A percentile compares a stretch with the other conserved stretches of the same genome.
phyloP scores from a whole-genome alignment of 352 stramenopile genomes.

The Phytopythium boreale region DNA sequence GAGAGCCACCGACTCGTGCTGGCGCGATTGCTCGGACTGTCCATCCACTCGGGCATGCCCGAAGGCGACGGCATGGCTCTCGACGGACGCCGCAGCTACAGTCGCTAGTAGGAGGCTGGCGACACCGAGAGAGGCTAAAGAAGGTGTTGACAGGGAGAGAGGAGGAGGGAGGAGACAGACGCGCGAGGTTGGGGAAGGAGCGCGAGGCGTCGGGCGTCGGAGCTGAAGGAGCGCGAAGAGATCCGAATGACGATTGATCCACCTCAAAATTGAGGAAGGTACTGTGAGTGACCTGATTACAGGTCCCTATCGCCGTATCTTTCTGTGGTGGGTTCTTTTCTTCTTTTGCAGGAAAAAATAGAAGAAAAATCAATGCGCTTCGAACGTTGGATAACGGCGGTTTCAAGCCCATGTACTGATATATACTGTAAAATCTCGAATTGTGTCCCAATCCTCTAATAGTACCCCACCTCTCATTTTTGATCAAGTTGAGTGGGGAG shows the following conservation, averaged over 20 bases:
- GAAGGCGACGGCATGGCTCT: slow-evolving; percentile 7
- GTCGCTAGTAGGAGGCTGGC: too few species aligned
- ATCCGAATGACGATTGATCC: background rate
- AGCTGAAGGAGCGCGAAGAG: background rate
- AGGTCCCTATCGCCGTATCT: background rate
- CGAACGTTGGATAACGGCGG: too few species aligned
- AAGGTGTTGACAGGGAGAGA: background rate
- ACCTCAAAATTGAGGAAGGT: too few species aligned
- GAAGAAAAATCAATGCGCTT: background rate
- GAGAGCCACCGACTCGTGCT: slow-evolving; percentile 11
- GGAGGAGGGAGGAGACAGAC: background rate
- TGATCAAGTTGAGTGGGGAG: too few species aligned
- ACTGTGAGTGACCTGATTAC: background rate
- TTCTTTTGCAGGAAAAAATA: background rate
- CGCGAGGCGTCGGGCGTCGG: background rate
- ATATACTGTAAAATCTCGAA: too few species aligned
- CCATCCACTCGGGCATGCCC: slow-evolving; percentile 11
- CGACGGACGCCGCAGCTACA: background rate
- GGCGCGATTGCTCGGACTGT: slow-evolving; percentile 5
- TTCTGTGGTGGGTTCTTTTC: background rate
- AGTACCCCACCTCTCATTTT: too few species aligned
- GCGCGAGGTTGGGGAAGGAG: too few species aligned
- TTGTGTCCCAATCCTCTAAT: too few species aligned
- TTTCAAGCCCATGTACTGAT: too few species aligned
- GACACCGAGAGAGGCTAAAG: background rate